These are phyloP conservation scores for Gaertneriomyces semiglobifer DNA, from an alignment of 192 early-diverging fungal species.

Conservation along the genomic window DNA sequence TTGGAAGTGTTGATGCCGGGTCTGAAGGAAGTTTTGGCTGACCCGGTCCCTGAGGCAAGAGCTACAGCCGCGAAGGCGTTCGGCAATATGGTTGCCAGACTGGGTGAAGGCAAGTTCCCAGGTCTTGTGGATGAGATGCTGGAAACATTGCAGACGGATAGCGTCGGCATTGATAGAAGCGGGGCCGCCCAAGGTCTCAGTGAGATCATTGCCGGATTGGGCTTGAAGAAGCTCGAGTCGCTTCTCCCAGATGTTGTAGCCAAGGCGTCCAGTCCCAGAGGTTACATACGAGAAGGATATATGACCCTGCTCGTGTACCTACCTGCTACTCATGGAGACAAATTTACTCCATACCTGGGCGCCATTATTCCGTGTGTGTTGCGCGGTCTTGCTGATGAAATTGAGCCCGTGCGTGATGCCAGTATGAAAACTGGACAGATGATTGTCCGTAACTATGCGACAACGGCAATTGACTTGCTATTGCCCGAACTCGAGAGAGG, in stretches of 20 bases:
- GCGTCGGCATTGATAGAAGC: conserved; percentile 86
- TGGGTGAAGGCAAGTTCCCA: conserved; percentile 93
- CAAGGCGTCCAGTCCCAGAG: conserved; percentile 67
- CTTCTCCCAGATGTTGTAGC: conserved; percentile 87
- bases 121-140: conserved; percentile 83
- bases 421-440: conserved; percentile 88
- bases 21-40: conserved; percentile 85
- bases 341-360: conserved; percentile 88
- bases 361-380: conserved; percentile 85
- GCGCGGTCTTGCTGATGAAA: conserved; percentile 91
- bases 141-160: conserved; percentile 81
- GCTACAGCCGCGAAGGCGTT: conserved; percentile 90
- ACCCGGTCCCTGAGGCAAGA: conserved; percentile 95
- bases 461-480: conserved; percentile 79
- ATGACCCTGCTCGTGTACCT: conserved; percentile 93
- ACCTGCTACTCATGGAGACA: conserved; percentile 88
- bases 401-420: conserved; percentile 88
- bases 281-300: conserved; percentile 93
- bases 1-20: conserved; percentile 75
- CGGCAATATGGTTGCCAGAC: conserved; percentile 84
- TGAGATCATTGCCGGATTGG: conserved; percentile 88
- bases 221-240: conserved; percentile 76
- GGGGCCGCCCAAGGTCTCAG: conserved; percentile 97
- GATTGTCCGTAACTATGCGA: conserved; percentile 88
- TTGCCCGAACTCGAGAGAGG: conserved; percentile 88